Base-by-base conservation (phyloP, 768 basidiomycete genomes). In the Naganishia randhawae region DNA sequence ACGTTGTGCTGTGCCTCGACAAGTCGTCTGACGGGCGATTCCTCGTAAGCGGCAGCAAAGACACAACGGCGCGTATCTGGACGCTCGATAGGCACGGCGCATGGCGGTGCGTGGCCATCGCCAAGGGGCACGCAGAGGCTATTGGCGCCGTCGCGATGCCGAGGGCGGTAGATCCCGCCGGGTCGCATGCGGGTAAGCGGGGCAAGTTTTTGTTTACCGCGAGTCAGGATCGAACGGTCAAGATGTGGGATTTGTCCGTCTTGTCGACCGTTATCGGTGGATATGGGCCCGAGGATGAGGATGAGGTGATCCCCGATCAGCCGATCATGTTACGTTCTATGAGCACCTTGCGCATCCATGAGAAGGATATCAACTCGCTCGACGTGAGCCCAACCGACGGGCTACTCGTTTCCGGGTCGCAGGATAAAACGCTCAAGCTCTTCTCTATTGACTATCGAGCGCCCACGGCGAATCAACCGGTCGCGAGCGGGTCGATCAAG, bases 331-430 rank as follows among this genome's bases (percentile, higher is more conserved):
- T 88, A 76, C 86, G 85, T 75, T 91, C 91, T 71, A 82, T 98
- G 37, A 84, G 85, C 37, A 98, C 96, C 14, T 85, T 88, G 57
- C 90, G 89, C 77, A 91, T 93, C 14, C 96, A 98, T 80, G 96
- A 98, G 65, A 98, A 97, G 81, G 96, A 98, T 80, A 98, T 99
- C 81, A 99, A 99, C 79, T 87, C 93, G 66, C 84, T 99, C 45
- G 96, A 98, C 78, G 83, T 98, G 17, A 84, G 95, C 3, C 93
- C 92, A 6, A 91, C 95, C 76, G 91, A 96, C 78, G 84, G 83
- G 69, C 80, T 94, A 67, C 85, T 98, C 51, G 95, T 87, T 10
- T 95, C 94, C 3, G 96, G 92, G 25, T 96, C 93, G 22, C 96
- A 98, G 77, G 96, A 99, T 80, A 89, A 89, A 68, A 91, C 91